Evolutionary conservation across 2,329 filamentous ascomycete species (phyloP), one percentile per base, ranked within the genome.

Genomic region (Arthrobotrys sphaeroides): DNA sequence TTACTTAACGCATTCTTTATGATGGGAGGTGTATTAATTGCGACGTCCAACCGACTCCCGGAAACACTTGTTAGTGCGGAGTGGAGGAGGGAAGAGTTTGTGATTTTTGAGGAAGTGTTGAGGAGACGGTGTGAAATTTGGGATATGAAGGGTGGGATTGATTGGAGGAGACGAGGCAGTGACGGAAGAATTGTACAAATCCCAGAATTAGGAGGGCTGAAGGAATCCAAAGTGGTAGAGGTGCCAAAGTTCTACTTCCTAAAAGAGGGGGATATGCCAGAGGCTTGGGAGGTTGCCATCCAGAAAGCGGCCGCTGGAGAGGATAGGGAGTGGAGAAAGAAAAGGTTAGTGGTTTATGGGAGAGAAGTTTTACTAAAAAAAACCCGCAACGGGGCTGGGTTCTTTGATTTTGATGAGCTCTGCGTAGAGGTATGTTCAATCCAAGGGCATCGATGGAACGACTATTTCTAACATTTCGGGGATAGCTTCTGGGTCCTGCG

Each of bases 1-100:
- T 85, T 95, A 1, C 90, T 95, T 81, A 91, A 91, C 5, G 86
- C 87, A 1, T 94, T 94, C 83, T 94, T 94, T 80, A 91, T 94
- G 77, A 85, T 94, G 2, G 92, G 92, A 0, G 92, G 92, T 5
- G 92, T 95, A 0, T 83, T 95, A 13, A 86, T 95, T 38, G 91
- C 91, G 0, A 93, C 91, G 0, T 93, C 90, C 3, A 95, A 95
- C 81, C 88, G 92, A 5, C 91, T 94, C 89, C 91, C 92, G 0
- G 91, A 94, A 79, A 92, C 94, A 80, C 82, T 95, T 57, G 90
- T 88, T 49, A 91, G 91, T 0, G 88, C 88, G 0, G 91, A 92
- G 42, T 88, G 86, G 78, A 86, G 87, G 0, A 84, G 87, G 40
- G 87, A 87, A 49, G 91, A 94, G 80, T 94, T 94, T 83, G 87